Evolutionary conservation across 768 basidiomycete genomes (phyloP), one percentile per base, ranked within the genome.

Genomic region (Cubamyces lactineus): DNA sequence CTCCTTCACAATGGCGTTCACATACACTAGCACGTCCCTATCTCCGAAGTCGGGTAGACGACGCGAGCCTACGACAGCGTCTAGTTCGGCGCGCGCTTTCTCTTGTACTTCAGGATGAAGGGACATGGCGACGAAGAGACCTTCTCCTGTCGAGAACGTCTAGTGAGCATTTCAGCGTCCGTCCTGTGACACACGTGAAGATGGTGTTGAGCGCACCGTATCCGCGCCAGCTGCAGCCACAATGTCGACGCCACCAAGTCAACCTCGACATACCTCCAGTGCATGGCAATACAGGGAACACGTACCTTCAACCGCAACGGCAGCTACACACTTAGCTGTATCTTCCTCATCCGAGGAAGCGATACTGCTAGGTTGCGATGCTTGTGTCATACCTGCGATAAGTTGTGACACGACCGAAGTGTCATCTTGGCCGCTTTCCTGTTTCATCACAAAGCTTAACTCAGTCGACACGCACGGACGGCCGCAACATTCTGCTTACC

Each of bases 51-150:
- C 47, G n/a, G 66, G 66, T 1, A 66, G 52, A 17, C 66, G 58
- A 16, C 61, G 43, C 1, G 30, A 48, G 4, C 66, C 66, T n/a
- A 66, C 58, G 15, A 64, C 52, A 1, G 50, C 17, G 21, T 60
- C 54, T 17, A 66, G 49, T 23, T 66, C 66, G 1, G 53, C 66
- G 13, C 50, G 58, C 0, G 61, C 62, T 23, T 49, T 51, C 47
- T 54, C 34, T 45, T 72, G 72, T 5, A 69, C 64, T 2, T 67
- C 67, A 2, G 70, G 72, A 46, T 69, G 63, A 15, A 69, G 61
- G 7, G 66, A 65, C 69, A 74, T 70, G 13, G 69, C 73, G 21
- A 71, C 53, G 38, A 74, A 64, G 46, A 75, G 70, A 6, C 66
- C 69, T 47, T 66, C 53, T 5, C 71, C 41, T 0, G 70, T 58